phyloP scores from a whole-genome alignment of 2,329 filamentous ascomycete genomes.

The Stenocarpella maydis region DNA sequence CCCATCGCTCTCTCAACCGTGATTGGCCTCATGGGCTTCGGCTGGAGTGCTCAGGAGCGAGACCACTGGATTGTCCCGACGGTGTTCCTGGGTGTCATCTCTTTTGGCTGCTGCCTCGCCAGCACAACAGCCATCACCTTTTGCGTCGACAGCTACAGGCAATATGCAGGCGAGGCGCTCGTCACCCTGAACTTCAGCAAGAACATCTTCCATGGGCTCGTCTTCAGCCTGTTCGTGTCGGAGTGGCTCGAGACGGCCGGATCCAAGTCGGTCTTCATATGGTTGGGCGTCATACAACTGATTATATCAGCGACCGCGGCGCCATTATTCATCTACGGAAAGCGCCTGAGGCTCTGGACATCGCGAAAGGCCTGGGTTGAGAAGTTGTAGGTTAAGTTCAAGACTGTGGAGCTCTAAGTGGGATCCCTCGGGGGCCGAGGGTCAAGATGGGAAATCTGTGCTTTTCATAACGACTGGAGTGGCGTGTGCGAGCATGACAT shows the following conservation, averaged over 20 bases:
- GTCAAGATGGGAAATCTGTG: not conserved
- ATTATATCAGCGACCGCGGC: constrained; percentile 77
- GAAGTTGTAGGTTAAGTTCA: constrained; percentile 39
- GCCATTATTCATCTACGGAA: constrained; percentile 94
- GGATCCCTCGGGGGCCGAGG: not conserved
- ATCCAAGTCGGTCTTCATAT: constrained; percentile 79
- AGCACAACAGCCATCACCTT: constrained; percentile 94
- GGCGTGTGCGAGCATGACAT: not conserved
- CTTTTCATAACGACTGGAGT: not conserved
- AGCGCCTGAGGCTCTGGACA: constrained; percentile 93
- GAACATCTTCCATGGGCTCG: constrained; percentile 89
- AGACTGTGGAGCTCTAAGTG: not conserved
- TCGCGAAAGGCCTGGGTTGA: constrained; percentile 56
- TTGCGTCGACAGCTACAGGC: constrained; percentile 89
- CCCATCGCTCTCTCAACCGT: constrained; percentile 82
- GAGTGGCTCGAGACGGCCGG: constrained; percentile 82
- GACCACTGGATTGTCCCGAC: constrained; percentile 93
- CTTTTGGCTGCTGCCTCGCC: constrained; percentile 89
- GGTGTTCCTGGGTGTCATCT: constrained; percentile 89
- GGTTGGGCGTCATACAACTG: constrained; percentile 86
- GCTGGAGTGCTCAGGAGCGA: constrained; percentile 82
- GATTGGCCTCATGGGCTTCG: constrained; percentile 91
- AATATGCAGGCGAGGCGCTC: constrained; percentile 92
- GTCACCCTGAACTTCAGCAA: constrained; percentile 96
- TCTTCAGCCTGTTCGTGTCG: constrained; percentile 89